Evolutionary conservation across 805 yeast species (phyloP), one percentile per base, ranked within the genome.

Genomic region (Sugiyamaella floridensis): DNA sequence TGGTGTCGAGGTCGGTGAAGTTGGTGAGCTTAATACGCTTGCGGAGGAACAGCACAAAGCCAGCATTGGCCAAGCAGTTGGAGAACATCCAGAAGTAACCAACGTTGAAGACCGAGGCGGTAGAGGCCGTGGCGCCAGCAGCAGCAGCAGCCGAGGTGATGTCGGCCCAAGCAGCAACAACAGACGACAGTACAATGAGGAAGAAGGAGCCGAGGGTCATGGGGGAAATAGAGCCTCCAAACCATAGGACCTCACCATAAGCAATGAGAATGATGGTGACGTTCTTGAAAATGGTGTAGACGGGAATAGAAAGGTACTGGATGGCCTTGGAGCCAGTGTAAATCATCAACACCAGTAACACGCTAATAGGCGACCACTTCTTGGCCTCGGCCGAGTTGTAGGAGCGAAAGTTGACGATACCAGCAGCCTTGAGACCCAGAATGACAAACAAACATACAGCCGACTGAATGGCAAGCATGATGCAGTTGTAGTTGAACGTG

Each of bases 51-150:
- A 93, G 78, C 45, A 93, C 98, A 68, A 89, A 93, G 8, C 93
- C 78, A 46, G 99, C 98, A 52, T 95, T 86, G 15, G 97, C 81
- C 68, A 92, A 76, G 77, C 99, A 93, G 82, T 93, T 93, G 67
- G 84, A 67, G 61, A 88, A 79, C 99, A 93, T 93, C 99, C 99
- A 93, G 71, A 89, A 71, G 81, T 93, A 93, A 57, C 99, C 99
- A 55, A 81, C 70, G 64, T 80, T 79, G 60, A 78, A 70, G 20
- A 58, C 50, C 16, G 64, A 56, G 46, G 58, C 55, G 19, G 66
- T 59, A 32, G 64, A 56, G 40, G 67, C 57, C 68, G 40, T 65
- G 26, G 26, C 63, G 14, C 57, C 59, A 37, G 63, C 60, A 19
- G 64, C 64, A 51, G 73, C 73, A 32, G 69, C 62, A n/a, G 67